These are phyloP conservation scores for Phellopilus nigrolimitatus DNA, from an alignment of 1,284 basidiomycete genomes.

Conservation along the genomic window DNA sequence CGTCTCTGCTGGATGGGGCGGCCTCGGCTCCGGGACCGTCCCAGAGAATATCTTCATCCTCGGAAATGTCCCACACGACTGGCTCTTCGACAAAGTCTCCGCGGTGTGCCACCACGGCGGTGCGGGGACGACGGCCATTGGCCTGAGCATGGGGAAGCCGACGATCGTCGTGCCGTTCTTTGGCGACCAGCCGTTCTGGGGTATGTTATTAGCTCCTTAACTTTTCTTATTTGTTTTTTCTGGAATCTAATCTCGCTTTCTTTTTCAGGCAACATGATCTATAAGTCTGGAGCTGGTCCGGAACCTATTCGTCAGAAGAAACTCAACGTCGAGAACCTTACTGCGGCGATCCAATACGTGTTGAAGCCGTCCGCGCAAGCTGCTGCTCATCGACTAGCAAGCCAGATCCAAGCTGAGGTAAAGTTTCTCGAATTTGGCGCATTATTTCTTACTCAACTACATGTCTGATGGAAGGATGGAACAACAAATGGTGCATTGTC, in stretches of 20 bases:
- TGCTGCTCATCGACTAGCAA: constrained; percentile 47
- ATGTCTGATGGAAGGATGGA: constrained; percentile 36
- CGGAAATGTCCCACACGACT: constrained; percentile 65
- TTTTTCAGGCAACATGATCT: constrained; percentile 47
- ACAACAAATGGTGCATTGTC: constrained; percentile 45
- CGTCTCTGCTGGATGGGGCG: constrained; percentile 62
- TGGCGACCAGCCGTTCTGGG: constrained; percentile 58
- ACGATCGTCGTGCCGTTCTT: constrained; percentile 69
- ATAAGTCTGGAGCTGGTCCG: constrained; percentile 59
- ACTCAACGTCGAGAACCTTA: constrained; percentile 46
- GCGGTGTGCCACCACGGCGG: constrained; percentile 72
- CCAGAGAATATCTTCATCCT: constrained; percentile 55
- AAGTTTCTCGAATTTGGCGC: constrained; percentile 12
- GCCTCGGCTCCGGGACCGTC: constrained; percentile 42
- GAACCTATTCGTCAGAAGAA: constrained; percentile 52
- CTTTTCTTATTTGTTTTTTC: not conserved
- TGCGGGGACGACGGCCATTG: constrained; percentile 62
- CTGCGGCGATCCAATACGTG: constrained; percentile 47
- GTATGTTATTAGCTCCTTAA: constrained; percentile 23
- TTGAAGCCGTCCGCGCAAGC: constrained; percentile 39
- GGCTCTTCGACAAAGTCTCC: constrained; percentile 61
- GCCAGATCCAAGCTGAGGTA: constrained; percentile 50
- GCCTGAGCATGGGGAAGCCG: constrained; percentile 57
- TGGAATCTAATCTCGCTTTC: not conserved
- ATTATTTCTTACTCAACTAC: not conserved